Base-by-base conservation (phyloP, 805 yeast species). In the Lipomyces kockii region DNA sequence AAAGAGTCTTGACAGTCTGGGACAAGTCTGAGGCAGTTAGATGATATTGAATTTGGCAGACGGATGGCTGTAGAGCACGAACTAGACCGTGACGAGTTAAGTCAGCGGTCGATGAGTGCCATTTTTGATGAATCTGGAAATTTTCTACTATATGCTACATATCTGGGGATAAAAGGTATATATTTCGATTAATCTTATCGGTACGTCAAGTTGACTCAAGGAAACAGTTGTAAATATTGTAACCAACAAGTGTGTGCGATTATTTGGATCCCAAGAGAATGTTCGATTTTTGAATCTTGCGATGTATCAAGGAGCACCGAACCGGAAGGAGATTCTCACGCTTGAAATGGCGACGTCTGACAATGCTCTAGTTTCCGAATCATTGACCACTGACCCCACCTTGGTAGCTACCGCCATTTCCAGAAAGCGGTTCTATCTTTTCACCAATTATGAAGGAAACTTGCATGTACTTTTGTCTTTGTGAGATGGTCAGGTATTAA, bases 281-380 rank as follows among this genome's bases (percentile, higher is more conserved):
- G 17, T 77, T 4, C 68, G 80, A 52, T 79, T 78, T 64, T 12
- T 70, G 7, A 61, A 70, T 20, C 51, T 77, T 27, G 66, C 77
- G 4, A 58, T 80, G n/a, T 77, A 75, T 61, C 80, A 78, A 55
- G 78, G 78, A 17, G 66, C 74, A 4, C 75, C 78, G 8, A 67
- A 71, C 34, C 63, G 72, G 20, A 70, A 68, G 39, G 69, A 66
- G 20, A 62, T 73, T 9, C 32, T 77, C 56, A 75, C 78, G 1
- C 65, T 76, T 20, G 80, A 77, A 22, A 75, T 75, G 74, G 77
- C 79, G 1, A 69, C 79, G 8, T 71, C 77, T 11, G 75, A 74
- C n/a, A 78, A 78, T 58, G 73, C 73, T 37, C 69, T 78, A 11
- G 69, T 78, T 8, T 54, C 70, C 25, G 72, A 75, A 56, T 70